Base-by-base conservation (phyloP, 208 protist species). In the Naegleria fowleri region DNA sequence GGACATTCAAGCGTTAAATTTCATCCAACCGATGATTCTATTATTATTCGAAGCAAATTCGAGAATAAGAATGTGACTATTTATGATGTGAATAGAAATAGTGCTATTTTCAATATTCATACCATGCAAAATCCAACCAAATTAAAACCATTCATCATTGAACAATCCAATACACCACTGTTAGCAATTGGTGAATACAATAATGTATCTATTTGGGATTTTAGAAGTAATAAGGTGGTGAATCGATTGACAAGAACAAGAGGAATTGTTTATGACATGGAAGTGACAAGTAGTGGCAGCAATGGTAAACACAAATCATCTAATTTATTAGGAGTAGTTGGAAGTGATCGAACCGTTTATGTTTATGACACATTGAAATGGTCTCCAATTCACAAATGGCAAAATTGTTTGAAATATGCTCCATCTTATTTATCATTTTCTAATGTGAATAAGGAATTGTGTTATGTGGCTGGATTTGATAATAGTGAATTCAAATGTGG, bases 341-440 rank as follows among this genome's bases (percentile, higher is more conserved):
- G 83, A 48, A 48, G 39, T 39, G 83, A 86, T 43, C 6, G 83
- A 43, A 48, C 33, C 7, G 83, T 86, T 29, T 51, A 86, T 29
- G 25, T 86, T 40, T 86, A 86, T 86, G 83, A 86, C 11, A 38
- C 22, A 43, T 29, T 38, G 15, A 86, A 40, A 29, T 86, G 83
- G 83, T 38, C 36, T 86, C 83, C 83, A 86, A 40, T 39, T 86
- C n/a, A 86, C 38, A 86, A 86, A 29, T 86, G 83, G 83, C 33
- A 86, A 40, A 86, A 86, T 48, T 86, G 39, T 51, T 51, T 86
- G 16, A 86, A 86, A 48, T 86, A 86, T 48, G n/a, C 29, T 86
- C 83, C 83, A 86, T 86, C 83, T 29, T 86, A 86, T 29, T 86
- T 86, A 48, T 86, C 83, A 11, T 86, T 86, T 29, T 86, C 83